These are phyloP conservation scores for Sordariomycetes sp. DNA, from an alignment of 2,329 filamentous ascomycete genomes.

Conservation along the genomic window DNA sequence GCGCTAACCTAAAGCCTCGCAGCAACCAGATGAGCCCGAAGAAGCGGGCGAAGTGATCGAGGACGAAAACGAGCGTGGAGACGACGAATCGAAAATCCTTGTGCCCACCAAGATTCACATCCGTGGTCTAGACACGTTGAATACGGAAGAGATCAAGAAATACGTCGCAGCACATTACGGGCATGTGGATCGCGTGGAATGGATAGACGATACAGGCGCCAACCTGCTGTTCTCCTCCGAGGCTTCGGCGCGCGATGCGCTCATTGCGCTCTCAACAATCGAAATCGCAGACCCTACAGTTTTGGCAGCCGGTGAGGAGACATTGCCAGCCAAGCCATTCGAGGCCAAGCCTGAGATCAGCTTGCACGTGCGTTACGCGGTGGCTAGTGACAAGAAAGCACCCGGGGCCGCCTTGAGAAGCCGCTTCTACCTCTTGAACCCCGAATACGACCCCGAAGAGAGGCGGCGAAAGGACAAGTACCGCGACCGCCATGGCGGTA, in stretches of 20 bases:
- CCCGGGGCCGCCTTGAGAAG: conserved; percentile 71
- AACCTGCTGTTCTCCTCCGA: conserved; percentile 70
- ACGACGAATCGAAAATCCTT: conserved; percentile 20
- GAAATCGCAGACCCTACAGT: conserved; percentile 44
- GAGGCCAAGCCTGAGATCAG: conserved; percentile 58
- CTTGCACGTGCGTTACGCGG: conserved; percentile 65
- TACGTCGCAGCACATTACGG: conserved; percentile 64
- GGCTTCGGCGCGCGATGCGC: conserved; percentile 40
- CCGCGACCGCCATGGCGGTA: conserved; percentile 44
- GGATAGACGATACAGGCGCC: conserved; percentile 89
- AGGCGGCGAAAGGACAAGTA: conserved; percentile 54
- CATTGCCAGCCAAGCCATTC: conserved; percentile 60
- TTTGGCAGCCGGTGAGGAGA: conserved; percentile 51
- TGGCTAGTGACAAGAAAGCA: conserved; percentile 70
- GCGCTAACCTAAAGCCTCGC: conserved; percentile 1
- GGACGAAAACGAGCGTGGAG: conserved; percentile 5
- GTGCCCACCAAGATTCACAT: conserved; percentile 64
- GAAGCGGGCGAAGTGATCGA: conserved; percentile 24
- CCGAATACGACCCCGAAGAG: conserved; percentile 77
- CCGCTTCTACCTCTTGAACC: conserved; percentile 86
- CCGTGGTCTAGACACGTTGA: conserved; percentile 72
- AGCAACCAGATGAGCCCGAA: conserved; percentile 26
- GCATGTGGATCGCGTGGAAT: conserved; percentile 61
- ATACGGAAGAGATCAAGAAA: conserved; percentile 67
- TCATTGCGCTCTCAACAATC: conserved; percentile 41